These are phyloP conservation scores for Pseudovirgaria hyperparasitica DNA, from an alignment of 2,329 filamentous ascomycete species.

Conservation along the genomic window DNA sequence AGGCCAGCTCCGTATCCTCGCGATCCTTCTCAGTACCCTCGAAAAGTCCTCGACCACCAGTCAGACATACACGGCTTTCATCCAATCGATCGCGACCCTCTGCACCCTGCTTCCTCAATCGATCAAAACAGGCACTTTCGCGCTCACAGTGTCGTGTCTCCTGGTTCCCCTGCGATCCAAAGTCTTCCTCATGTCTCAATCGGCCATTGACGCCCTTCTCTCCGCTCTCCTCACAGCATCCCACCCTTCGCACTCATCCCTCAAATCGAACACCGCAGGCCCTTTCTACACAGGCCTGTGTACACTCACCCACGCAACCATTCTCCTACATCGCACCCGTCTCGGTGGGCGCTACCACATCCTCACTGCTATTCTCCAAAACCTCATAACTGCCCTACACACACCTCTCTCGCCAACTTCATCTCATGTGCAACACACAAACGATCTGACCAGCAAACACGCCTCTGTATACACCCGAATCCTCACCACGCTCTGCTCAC, in stretches of 20 bases:
- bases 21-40: background rate
- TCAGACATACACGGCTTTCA: no score
- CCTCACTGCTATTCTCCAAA: slow-evolving; percentile 41
- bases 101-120: no score
- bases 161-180: no score
- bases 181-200: slow-evolving; percentile 29
- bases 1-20: no score
- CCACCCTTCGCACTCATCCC: slow-evolving; percentile 17
- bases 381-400: slow-evolving; percentile 43
- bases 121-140: no score
- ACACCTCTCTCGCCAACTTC: slow-evolving; percentile 19
- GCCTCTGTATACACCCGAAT: slow-evolving; percentile 40
- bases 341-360: slow-evolving; percentile 49
- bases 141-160: no score
- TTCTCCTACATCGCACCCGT: slow-evolving; percentile 45
- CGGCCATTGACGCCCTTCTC: slow-evolving; percentile 29
- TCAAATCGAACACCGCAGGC: slow-evolving; percentile 15
- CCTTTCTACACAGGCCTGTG: slow-evolving; percentile 43
- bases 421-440: slow-evolving; percentile 4
- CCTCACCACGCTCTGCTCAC: slow-evolving; percentile 48
- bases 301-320: slow-evolving; percentile 36
- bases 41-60: no score
- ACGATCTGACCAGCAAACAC: slow-evolving; percentile 27
- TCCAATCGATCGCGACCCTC: no score
- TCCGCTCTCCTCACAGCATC: slow-evolving; percentile 20